Conservation (phyloP, 1,284 basidiomycete genomes). For the Cutaneotrichosporon arboriforme region DNA sequence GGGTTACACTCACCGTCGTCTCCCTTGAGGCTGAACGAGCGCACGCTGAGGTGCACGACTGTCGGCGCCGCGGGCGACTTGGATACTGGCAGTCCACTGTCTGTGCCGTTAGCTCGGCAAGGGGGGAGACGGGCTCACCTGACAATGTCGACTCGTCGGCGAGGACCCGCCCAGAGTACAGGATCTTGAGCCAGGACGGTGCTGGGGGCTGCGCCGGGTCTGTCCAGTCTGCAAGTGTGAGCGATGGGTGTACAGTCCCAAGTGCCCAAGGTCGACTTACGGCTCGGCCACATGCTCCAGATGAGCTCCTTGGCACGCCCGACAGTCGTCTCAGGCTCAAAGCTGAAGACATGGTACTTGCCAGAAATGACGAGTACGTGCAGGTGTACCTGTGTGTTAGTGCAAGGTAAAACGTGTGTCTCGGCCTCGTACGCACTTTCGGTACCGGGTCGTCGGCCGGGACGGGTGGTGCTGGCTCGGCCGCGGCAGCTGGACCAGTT, state of each 20-base stretch:
- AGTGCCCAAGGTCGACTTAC: slow-evolving; percentile 48
- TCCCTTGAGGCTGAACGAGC: slow-evolving; percentile 52
- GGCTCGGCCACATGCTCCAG: slow-evolving; percentile 75
- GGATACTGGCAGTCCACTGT: slow-evolving; percentile 37
- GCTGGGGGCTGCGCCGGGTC: slow-evolving; percentile 63
- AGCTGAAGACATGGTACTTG: slow-evolving; percentile 63
- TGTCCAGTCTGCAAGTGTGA: slow-evolving; percentile 61
- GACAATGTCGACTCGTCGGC: slow-evolving; percentile 73
- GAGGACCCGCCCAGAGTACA: slow-evolving; percentile 75
- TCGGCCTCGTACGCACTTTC: background rate
- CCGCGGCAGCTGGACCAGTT: background rate
- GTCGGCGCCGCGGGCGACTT: slow-evolving; percentile 52
- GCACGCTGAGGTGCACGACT: slow-evolving; percentile 73
- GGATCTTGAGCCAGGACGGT: slow-evolving; percentile 67
- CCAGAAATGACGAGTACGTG: slow-evolving; percentile 74
- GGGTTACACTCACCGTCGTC: slow-evolving; percentile 32
- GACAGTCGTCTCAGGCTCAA: slow-evolving; percentile 70
- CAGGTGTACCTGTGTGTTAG: slow-evolving; percentile 54
- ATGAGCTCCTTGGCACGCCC: slow-evolving; percentile 70
- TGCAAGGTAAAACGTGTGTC: background rate
- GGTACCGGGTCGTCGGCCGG: too few relatives aligned
- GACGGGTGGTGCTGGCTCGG: background rate
- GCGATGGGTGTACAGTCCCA: background rate
- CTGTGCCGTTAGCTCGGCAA: slow-evolving; percentile 15
- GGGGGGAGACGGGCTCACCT: slow-evolving; percentile 50